These are phyloP conservation scores for Ampelocalamus luodianensis DNA, from an alignment of 176 grass and related monocot species.

Conservation along the genomic window DNA sequence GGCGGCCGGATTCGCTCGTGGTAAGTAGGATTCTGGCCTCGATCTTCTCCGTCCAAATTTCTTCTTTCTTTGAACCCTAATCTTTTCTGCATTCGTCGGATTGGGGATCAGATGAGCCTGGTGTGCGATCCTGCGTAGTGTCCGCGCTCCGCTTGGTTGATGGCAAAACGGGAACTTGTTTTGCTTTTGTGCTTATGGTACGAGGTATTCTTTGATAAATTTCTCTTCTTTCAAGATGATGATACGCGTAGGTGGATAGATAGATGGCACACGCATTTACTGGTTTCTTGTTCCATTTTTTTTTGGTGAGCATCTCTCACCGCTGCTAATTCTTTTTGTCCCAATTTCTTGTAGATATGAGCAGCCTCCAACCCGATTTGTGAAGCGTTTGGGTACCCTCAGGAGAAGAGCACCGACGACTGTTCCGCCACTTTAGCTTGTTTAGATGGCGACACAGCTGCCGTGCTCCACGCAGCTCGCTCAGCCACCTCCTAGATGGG, in stretches of 20 bases:
- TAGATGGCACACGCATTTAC: background rate
- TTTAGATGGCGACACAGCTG: slow-evolving; percentile 63
- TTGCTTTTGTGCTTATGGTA: background rate
- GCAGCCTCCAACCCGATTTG: background rate
- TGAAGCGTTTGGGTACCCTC: background rate
- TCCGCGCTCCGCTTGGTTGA: background rate
- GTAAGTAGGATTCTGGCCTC: slow-evolving; percentile 20
- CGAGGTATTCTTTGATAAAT: background rate
- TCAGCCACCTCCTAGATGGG: slow-evolving; percentile 39
- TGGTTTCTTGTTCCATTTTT: background rate
- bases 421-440: background rate
- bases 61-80: background rate
- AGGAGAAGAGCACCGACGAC: background rate
- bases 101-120: slow-evolving; percentile 4
- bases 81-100: slow-evolving; percentile 2
- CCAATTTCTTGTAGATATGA: background rate
- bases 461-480: slow-evolving; percentile 62
- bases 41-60: slow-evolving; percentile 13
- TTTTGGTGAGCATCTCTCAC: background rate
- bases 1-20: slow-evolving; percentile 1
- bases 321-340: background rate
- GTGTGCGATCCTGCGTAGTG: background rate
- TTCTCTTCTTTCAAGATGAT: background rate
- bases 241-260: background rate
- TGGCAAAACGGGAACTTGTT: background rate